phyloP scores from a whole-genome alignment of 2,329 filamentous ascomycete genomes.

The Aspergillus phoenicis region DNA sequence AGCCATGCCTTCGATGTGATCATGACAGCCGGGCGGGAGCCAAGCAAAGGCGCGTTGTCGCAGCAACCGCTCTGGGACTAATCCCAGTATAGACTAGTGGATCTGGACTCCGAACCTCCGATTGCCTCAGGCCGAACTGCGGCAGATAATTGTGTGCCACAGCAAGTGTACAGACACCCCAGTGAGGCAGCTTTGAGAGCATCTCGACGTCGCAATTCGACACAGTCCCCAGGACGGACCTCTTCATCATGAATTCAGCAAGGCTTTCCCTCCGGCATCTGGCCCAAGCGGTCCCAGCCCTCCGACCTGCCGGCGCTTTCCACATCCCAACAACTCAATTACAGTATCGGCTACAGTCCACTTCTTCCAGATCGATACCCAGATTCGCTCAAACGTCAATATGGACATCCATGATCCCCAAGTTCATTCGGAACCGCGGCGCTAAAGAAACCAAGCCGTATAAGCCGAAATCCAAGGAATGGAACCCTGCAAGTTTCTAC shows the following conservation, averaged over 20 bases:
- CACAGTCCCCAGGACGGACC: slow-evolving; percentile 16
- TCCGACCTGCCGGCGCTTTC: slow-evolving; percentile 26
- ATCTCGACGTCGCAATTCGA: not conserved
- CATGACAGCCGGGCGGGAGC: slow-evolving; percentile 14
- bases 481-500: slow-evolving; percentile 82
- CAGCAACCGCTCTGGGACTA: slow-evolving; percentile 31
- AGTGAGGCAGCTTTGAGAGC: not conserved
- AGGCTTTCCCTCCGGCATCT: slow-evolving; percentile 17
- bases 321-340: slow-evolving; percentile 65
- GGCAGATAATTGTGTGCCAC: not conserved
- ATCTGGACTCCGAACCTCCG: slow-evolving; percentile 6
- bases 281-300: slow-evolving; percentile 9
- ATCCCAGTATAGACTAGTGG: slow-evolving; percentile 17
- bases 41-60: slow-evolving; percentile 30
- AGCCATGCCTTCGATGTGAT: slow-evolving; percentile 13
- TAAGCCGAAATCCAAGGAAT: slow-evolving; percentile 58
- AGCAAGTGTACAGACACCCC: not conserved
- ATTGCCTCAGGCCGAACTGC: slow-evolving; percentile 14
- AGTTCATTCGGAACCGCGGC: slow-evolving; percentile 48
- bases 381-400: slow-evolving; percentile 61
- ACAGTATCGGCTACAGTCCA: slow-evolving; percentile 27
- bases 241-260: slow-evolving; percentile 18
- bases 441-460: slow-evolving; percentile 31
- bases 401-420: slow-evolving; percentile 72
- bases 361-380: slow-evolving; percentile 38